Evolutionary conservation across 306 rosid species (phyloP).

Genomic region (Acmispon strigosus): DNA sequence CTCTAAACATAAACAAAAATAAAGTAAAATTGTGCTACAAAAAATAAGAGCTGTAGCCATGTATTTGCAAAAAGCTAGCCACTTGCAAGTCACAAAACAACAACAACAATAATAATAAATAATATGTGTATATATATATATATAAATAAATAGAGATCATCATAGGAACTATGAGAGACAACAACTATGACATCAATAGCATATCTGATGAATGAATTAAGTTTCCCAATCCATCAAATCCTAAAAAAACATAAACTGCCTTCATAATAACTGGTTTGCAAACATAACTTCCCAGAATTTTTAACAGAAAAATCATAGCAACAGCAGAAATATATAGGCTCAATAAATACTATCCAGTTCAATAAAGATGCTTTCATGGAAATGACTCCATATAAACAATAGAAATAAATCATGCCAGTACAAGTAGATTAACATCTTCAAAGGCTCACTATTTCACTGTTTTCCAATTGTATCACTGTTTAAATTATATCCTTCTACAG

Average conservation of each 20-base stretch:
- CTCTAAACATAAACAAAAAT: not conserved
- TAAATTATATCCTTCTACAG: not conserved
- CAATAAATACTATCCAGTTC: not conserved
- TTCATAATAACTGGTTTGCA: not conserved
- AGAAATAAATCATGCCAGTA: conserved; percentile 11
- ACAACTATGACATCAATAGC: not conserved
- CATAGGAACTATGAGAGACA: not conserved
- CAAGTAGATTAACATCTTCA: not conserved
- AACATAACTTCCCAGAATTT: not conserved
- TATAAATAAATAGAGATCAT: not conserved
- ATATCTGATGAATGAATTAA: not conserved
- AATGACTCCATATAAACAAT: not conserved
- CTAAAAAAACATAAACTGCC: conserved; percentile 4
- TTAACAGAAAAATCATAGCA: not conserved
- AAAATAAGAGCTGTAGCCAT: not conserved
- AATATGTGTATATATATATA: no score
- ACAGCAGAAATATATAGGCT: conserved; percentile 6
- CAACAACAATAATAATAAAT: not conserved
- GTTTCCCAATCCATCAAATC: conserved; percentile 1
- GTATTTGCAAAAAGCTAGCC: not conserved
- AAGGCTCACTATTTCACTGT: not conserved
- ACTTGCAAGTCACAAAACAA: conserved; percentile 9
- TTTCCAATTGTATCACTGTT: not conserved
- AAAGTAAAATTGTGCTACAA: not conserved
- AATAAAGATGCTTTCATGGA: not conserved